phyloP scores from a whole-genome alignment of 163 green algal species.

The Scenedesmus sp. region DNA sequence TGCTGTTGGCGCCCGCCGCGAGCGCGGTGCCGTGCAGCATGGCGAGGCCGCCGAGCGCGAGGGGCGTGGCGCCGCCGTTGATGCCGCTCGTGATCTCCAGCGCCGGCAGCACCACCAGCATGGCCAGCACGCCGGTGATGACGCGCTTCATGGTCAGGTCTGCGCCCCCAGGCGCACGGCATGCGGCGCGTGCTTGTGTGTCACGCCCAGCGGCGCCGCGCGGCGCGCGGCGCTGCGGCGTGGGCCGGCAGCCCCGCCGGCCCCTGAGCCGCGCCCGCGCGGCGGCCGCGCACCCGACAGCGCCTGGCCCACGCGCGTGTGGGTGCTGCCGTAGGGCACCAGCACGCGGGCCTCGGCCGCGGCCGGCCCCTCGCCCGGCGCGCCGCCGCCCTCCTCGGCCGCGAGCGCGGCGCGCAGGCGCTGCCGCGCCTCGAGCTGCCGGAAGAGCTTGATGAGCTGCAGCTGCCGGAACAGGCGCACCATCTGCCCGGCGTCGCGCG shows the following conservation, averaged over 20 bases:
- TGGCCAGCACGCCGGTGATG: conserved; percentile 79
- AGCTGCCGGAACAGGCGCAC: conserved; percentile 84
- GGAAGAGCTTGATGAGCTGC: conserved; percentile 79
- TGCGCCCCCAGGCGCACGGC: conserved; percentile 16
- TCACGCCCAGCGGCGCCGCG: neutral
- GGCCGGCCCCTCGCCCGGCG: neutral
- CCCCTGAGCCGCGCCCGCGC: too few species aligned
- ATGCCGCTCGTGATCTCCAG: conserved; percentile 70
- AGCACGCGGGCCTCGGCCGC: neutral
- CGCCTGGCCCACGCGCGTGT: conserved; percentile 19
- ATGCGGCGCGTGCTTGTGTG: neutral
- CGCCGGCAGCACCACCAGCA: conserved; percentile 88
- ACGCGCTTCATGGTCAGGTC: conserved; percentile 71
- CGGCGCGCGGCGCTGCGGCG: too few species aligned
- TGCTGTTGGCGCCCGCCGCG: neutral
- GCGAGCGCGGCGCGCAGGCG: conserved; percentile 33
- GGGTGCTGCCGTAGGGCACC: conserved; percentile 7
- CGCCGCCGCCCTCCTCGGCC: conserved; percentile 1
- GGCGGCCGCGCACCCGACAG: conserved; percentile 25
- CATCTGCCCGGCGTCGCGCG: conserved; percentile 54
- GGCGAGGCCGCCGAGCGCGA: conserved; percentile 52
- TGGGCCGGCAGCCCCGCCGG: too few species aligned
- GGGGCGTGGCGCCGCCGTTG: neutral
- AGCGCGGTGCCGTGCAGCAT: conserved; percentile 79
- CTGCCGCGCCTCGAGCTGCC: conserved; percentile 59